These are phyloP conservation scores for Cochlearia excelsa DNA, from an alignment of 345 rosid species.

Conservation along the genomic window DNA sequence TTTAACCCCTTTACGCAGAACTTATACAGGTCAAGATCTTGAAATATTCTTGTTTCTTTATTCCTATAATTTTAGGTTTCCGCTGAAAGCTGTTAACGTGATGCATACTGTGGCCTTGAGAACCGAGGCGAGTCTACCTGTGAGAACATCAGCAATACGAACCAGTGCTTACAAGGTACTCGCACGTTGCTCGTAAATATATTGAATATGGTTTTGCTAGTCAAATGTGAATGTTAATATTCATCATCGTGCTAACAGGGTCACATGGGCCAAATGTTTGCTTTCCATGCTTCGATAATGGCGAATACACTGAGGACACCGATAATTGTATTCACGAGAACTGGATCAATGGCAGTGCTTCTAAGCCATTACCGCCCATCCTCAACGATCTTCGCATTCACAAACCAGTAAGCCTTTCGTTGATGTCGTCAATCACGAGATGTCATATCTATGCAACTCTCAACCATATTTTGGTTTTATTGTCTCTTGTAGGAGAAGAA, in stretches of 20 bases:
- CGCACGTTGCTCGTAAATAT: conserved; percentile 10
- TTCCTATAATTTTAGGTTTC: conserved; percentile 53
- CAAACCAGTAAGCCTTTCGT: conserved; percentile 66
- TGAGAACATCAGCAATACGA: conserved; percentile 52
- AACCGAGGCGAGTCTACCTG: conserved; percentile 89
- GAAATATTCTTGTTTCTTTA: conserved; percentile 5
- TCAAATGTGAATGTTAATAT: conserved; percentile 33
- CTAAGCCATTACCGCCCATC: conserved; percentile 95
- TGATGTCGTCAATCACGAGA: background rate
- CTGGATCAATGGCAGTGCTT: conserved; percentile 91
- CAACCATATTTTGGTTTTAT: background rate
- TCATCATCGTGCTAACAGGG: conserved; percentile 72
- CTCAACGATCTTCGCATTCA: conserved; percentile 64
- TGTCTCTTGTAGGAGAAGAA: conserved; percentile 58
- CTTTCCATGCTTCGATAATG: conserved; percentile 99
- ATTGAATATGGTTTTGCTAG: background rate
- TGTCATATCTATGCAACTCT: conserved; percentile 6
- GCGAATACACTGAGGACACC: conserved; percentile 96
- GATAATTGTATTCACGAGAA: conserved; percentile 91
- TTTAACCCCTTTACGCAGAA: background rate
- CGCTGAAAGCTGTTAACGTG: conserved; percentile 92
- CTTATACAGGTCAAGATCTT: background rate
- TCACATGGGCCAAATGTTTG: conserved; percentile 99
- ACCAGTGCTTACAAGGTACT: conserved; percentile 56
- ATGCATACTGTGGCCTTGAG: conserved; percentile 94